A percentile compares a stretch with the other conserved stretches of the same genome.
phyloP scores from a whole-genome alignment of 768 basidiomycete species.

The Pleurotus cornucopiae region DNA sequence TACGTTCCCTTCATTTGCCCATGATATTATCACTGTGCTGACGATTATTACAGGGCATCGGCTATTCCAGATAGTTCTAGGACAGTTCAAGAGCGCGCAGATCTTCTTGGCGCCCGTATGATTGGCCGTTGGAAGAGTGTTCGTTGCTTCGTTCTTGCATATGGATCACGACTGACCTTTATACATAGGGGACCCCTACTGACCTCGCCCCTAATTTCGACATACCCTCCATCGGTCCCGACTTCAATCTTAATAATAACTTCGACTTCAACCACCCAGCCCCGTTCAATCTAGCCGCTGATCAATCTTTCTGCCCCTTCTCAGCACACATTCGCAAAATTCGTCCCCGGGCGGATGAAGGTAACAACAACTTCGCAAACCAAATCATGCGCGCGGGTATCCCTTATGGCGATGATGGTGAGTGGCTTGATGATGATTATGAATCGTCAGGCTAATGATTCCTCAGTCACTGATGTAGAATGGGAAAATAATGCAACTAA shows the following conservation, averaged over 20 bases:
- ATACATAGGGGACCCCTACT: constrained; percentile 7
- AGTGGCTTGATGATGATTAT: background rate
- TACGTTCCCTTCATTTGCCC: background rate
- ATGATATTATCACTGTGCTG: too few relatives aligned
- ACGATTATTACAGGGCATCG: constrained; percentile 11
- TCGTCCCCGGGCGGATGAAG: constrained; percentile 21
- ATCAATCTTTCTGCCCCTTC: constrained; percentile 21
- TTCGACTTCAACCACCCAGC: constrained; percentile 19
- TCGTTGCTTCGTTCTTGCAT: background rate
- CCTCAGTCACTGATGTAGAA: background rate
- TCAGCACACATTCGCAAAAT: constrained; percentile 23
- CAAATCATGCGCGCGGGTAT: constrained; percentile 28
- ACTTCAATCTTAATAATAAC: constrained; percentile 19
- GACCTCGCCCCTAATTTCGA: constrained; percentile 12
- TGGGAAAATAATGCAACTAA: background rate
- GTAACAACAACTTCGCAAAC: constrained; percentile 5
- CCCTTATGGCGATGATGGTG: constrained; percentile 26
- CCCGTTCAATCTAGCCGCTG: background rate
- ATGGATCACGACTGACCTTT: background rate
- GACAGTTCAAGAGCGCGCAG: constrained; percentile 16
- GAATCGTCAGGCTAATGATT: background rate
- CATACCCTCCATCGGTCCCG: constrained; percentile 11
- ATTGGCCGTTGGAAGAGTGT: constrained; percentile 29
- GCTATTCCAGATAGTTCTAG: constrained; percentile 11
- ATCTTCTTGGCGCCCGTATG: constrained; percentile 26